These are phyloP conservation scores for Phytophthora aleatoria DNA, from an alignment of 352 stramenopile species.

Conservation along the genomic window DNA sequence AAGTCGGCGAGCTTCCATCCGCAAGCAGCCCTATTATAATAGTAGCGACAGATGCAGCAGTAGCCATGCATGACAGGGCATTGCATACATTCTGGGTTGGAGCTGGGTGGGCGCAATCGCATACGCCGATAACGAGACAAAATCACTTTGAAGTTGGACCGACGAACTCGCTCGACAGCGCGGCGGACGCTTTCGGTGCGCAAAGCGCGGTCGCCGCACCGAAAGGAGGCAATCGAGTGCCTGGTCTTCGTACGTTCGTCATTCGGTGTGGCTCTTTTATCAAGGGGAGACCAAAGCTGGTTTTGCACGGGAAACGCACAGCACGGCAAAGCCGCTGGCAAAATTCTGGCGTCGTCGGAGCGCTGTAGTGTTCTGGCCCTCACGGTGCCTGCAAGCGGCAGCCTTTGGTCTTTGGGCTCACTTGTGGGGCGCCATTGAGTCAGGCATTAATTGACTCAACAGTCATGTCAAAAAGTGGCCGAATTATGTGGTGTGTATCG, in stretches of 20 bases:
- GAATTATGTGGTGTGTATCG: conserved; percentile 3
- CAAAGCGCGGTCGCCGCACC: conserved; percentile 12
- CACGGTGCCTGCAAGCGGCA: background rate
- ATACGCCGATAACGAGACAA: background rate
- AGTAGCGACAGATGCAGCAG: background rate
- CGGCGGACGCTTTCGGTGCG: conserved; percentile 30
- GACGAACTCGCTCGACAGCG: background rate
- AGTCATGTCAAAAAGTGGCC: background rate
- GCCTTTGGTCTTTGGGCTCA: background rate
- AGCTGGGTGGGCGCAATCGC: background rate
- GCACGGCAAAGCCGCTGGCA: conserved; percentile 20
- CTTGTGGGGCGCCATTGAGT: background rate
- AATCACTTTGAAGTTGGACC: conserved; percentile 25
- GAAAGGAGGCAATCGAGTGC: conserved; percentile 16
- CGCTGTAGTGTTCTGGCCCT: background rate
- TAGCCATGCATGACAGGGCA: background rate
- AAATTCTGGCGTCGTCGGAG: conserved; percentile 20
- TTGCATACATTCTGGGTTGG: background rate
- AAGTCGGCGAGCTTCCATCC: conserved; percentile 10
- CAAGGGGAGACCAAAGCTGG: background rate
- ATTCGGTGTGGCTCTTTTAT: conserved; percentile 21
- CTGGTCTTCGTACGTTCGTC: conserved; percentile 24
- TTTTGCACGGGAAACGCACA: conserved; percentile 14
- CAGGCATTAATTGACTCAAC: conserved; percentile 8
- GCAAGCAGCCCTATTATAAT: background rate